Evolutionary conservation across 1,284 basidiomycete species (phyloP), one percentile per base, ranked within the genome.

Genomic region (Ganoderma lingzhi): DNA sequence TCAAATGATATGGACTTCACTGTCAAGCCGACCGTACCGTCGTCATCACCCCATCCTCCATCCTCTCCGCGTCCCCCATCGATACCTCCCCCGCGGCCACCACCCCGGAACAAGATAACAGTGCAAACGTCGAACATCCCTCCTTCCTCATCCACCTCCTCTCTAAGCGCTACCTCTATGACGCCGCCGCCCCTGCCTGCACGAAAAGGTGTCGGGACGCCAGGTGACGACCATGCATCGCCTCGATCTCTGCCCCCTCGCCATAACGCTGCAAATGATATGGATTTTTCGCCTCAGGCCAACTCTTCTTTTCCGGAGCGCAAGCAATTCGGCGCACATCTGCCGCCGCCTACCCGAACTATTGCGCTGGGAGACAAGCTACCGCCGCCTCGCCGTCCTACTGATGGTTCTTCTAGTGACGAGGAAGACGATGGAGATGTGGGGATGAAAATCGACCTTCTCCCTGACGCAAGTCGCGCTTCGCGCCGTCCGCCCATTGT

Each of bases 391-490:
- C 76, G 80, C 30, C 87, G 88, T 14, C 78, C 79, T 0, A 30
- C 23, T 6, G 63, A 42, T 82, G 81, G 83, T 1, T 86, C 85
- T 5, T 87, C 85, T n/a, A 86, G 88, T 37, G 87, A 92, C 51
- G 75, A 75, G 15, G 78, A 76, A 39, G 81, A 82, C 14, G 71
- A 69, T 0, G 67, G 64, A 19, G 79, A 81, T 12, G 58, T 74
- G 14, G 80, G 78, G 70, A 68, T 73, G 35, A 78, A 78, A 65
- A 70, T 87, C 0, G 93, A 96, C 69, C 84, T 88, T 28, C 87
- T 95, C 66, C 96, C 96, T 0, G 96, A 97, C 78, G 86, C 89
- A 10, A 95, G 91, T 61, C 87, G 88, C 60, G 92, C 96, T 1
- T 97, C 94, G 32, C 88, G 96, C 9, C 87, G 92, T 0, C 92